Conservation (phyloP, 345 rosid species). For the Eucalyptus regnans region DNA sequence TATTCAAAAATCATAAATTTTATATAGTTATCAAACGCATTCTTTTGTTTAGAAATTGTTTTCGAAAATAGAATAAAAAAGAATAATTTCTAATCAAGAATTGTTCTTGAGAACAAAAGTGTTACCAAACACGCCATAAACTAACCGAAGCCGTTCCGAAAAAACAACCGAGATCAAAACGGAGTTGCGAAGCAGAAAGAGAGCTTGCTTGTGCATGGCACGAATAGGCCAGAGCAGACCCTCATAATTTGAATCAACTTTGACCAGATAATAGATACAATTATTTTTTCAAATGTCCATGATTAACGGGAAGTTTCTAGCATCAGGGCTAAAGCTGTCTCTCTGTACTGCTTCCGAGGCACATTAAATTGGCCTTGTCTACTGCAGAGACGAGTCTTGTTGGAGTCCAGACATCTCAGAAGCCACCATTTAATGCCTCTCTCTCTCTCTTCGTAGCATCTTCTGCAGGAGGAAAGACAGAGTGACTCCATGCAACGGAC, state of each 20-base stretch:
- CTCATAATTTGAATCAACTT: background rate
- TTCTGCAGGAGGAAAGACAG: background rate
- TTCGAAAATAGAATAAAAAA: no score
- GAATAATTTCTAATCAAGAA: no score
- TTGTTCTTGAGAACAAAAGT: no score
- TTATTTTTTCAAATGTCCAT: background rate
- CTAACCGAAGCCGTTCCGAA: background rate
- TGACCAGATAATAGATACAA: background rate
- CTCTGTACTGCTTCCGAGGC: background rate
- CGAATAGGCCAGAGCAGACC: background rate
- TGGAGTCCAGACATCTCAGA: background rate
- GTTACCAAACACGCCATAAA: rapidly evolving
- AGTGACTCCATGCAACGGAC: background rate
- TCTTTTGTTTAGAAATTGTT: no score
- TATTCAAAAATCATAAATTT: no score
- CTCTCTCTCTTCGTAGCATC: background rate
- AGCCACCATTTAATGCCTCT: background rate
- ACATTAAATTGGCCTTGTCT: background rate
- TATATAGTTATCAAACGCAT: no score
- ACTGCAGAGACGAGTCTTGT: background rate
- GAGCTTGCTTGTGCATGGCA: background rate
- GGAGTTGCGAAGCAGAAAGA: background rate
- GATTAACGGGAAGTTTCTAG: background rate
- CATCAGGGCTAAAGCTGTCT: background rate
- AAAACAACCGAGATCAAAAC: background rate